A percentile compares a stretch with the other conserved stretches of the same genome.
Evolutionary conservation across 2,329 filamentous ascomycete genomes (phyloP).

Genomic region (Neurospora sp.): DNA sequence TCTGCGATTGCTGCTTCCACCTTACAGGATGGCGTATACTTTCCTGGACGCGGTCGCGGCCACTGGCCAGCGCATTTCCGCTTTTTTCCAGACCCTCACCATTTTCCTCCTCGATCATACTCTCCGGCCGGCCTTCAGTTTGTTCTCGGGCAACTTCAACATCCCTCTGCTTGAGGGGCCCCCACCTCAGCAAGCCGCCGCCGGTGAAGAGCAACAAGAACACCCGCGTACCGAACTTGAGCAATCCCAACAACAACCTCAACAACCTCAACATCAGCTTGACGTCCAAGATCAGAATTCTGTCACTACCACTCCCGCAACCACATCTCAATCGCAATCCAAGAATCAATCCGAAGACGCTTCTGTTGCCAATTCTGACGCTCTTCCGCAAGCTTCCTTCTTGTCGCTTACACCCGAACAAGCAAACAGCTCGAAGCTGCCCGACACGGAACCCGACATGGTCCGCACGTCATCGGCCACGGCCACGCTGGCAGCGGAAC

Average conservation of each 20-base stretch:
- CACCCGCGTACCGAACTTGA: neutral
- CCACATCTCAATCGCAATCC: neutral
- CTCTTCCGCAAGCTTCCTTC: neutral
- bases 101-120: conserved; percentile 12
- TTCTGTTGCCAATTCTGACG: neutral
- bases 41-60: conserved; percentile 12
- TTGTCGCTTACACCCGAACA: neutral
- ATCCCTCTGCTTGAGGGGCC: neutral
- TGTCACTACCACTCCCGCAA: conserved; percentile 1
- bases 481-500: conserved; percentile 5
- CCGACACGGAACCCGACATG: neutral
- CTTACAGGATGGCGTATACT: conserved; percentile 13
- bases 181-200: neutral
- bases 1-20: neutral
- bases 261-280: neutral
- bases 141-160: conserved; percentile 4
- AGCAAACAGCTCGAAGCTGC: neutral
- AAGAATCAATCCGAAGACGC: neutral
- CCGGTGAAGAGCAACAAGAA: neutral
- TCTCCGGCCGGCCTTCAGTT: conserved; percentile 10
- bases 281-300: neutral
- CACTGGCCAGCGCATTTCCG: conserved; percentile 14
- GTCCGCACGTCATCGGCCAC: conserved; percentile 1
- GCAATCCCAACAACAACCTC: neutral
- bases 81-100: conserved; percentile 16